phyloP scores from a whole-genome alignment of 78 protist genomes.

The Pirum gemmata region DNA sequence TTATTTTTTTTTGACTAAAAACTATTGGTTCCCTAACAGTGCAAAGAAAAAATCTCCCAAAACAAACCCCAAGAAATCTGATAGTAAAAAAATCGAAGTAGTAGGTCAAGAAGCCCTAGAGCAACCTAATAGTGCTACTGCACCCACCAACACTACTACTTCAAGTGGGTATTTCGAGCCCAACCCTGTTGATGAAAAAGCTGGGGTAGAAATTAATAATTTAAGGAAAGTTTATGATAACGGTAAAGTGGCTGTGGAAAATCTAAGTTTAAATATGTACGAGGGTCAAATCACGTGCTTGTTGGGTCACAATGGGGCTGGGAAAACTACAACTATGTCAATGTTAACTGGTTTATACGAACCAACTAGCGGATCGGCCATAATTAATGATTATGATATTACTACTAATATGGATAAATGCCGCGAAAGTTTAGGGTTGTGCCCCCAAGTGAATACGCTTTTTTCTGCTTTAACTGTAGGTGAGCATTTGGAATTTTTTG shows the following conservation, averaged over 20 bases:
- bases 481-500: slow-evolving; percentile 59
- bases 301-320: slow-evolving; percentile 86
- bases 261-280: slow-evolving; percentile 1
- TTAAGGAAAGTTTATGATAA: slow-evolving; percentile 39
- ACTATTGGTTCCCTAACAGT: too few species aligned
- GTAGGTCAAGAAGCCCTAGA: too few species aligned
- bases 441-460: slow-evolving; percentile 79
- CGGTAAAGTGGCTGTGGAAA: slow-evolving; percentile 29
- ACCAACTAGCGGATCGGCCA: slow-evolving; percentile 65
- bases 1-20: too few species aligned
- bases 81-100: too few species aligned
- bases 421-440: slow-evolving; percentile 65
- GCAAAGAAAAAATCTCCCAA: too few species aligned
- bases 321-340: slow-evolving; percentile 76
- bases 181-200: neutral
- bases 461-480: slow-evolving; percentile 55
- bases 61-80: too few species aligned
- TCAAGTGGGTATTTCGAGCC: neutral
- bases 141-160: too few species aligned
- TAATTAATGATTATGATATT: too few species aligned
- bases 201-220: neutral
- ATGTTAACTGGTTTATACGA: slow-evolving; percentile 69
- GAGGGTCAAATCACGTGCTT: slow-evolving; percentile 45
- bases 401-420: neutral
- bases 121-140: too few species aligned